Base-by-base conservation (phyloP, 257 asterid species). In the Scutellaria minor region DNA sequence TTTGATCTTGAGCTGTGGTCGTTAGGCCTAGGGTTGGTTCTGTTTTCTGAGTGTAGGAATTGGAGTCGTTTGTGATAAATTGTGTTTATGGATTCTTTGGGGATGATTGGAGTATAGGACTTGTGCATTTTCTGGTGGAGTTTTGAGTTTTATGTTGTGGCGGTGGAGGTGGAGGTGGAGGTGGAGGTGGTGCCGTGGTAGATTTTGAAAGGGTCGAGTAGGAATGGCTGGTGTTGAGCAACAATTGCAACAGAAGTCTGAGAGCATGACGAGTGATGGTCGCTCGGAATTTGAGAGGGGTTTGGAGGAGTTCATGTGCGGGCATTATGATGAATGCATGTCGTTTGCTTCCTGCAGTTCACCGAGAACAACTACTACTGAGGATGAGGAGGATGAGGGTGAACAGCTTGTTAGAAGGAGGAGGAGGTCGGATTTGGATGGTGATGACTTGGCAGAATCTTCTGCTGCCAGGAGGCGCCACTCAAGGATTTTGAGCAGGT, bases 391-490 rank as follows among this genome's bases (percentile, higher is more conserved):
- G 35, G 92, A 82, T 20, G 94, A 84, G 46, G 86, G 84, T 7
- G 96, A 91, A 24, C 96, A 83, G 66, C 89, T 89, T 27, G 84
- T 81, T 6, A 81, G 92, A 66, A 79, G 94, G 84, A 84, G 96
- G 84, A 86, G 95, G 72, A 83, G 97, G 88, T 87, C 95, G 6
- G 94, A 89, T 76, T 90, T 86, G 18, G 95, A 89, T 55, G 92
- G 94, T 8, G 89, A 87, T 72, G 96, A 89, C 76, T 67, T 85
- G 81, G 96, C 95, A 5, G 97, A 91, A 80, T 83, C 97, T 45
- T 91, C 96, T 70, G 94, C 93, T 6, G 93, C 90, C 64, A 86
- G 91, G 84, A 81, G 95, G 77, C 87, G 89, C 46, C 96, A 90
- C 56, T 90, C 98, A 7, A 81, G 95, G 80, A 87, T 90, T 50